Conservation (phyloP, 2,329 filamentous ascomycete genomes). For the Bipolaris gigantea region DNA sequence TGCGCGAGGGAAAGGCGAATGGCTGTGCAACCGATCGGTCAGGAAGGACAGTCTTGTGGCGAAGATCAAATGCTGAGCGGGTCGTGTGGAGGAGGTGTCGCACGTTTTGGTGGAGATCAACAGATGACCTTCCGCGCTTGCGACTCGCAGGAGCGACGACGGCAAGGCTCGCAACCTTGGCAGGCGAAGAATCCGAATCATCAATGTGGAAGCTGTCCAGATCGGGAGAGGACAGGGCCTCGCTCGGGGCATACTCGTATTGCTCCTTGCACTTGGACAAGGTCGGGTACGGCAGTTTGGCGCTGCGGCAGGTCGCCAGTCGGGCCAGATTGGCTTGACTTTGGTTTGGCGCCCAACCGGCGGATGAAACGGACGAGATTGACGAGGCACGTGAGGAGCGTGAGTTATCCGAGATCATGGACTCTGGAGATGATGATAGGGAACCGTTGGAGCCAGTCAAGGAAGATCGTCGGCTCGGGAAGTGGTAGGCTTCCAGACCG, state of each 20-base stretch:
- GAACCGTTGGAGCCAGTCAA: conserved; percentile 55
- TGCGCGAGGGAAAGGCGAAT: conserved; percentile 31
- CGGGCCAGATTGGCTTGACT: conserved; percentile 53
- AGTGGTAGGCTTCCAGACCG: conserved; percentile 52
- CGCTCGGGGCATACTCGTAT: conserved; percentile 38
- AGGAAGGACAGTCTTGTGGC: conserved; percentile 38
- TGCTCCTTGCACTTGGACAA: conserved; percentile 45
- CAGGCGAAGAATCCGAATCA: conserved; percentile 37
- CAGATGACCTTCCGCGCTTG: conserved; percentile 66
- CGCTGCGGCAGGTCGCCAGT: conserved; percentile 56
- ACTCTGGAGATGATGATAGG: conserved; percentile 62
- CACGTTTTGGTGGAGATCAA: conserved; percentile 68
- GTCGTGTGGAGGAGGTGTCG: conserved; percentile 59
- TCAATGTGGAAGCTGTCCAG: conserved; percentile 56
- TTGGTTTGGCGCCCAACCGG: conserved; percentile 56
- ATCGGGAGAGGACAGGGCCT: conserved; percentile 45
- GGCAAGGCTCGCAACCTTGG: conserved; percentile 33
- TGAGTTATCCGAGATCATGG: conserved; percentile 63
- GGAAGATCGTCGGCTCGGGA: conserved; percentile 50
- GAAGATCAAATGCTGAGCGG: conserved; percentile 46
- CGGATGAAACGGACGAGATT: conserved; percentile 57
- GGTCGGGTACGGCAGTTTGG: conserved; percentile 47
- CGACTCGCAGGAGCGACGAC: conserved; percentile 34
- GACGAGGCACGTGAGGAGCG: conserved; percentile 59
- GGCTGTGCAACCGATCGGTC: conserved; percentile 43